Base-by-base conservation (phyloP, 75 land plant genomes). In the Picea glauca region DNA sequence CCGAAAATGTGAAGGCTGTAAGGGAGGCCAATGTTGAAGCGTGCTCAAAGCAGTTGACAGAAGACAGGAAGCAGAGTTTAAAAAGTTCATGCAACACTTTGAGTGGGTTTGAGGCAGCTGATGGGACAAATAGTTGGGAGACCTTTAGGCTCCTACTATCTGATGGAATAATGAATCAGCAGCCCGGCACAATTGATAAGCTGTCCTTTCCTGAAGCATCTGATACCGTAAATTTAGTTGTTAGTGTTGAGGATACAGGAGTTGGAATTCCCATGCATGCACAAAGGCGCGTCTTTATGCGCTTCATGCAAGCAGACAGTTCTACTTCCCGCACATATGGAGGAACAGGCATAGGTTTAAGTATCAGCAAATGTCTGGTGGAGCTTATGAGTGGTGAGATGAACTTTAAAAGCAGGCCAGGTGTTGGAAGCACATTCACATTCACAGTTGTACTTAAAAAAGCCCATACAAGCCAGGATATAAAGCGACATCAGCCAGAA, bases 261-360 rank as follows among this genome's bases (percentile, higher is more conserved):
- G 89, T 91, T 30, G 93, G 93, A 32, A 91, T 91, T 59, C 93
- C 93, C 15, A 50, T 76, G n/a, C 89, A 84, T 59, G 91, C 91
- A 30, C 91, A 87, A 60, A 80, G 78, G 31, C 84, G 93, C 26
- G 83, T 91, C 54, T 91, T 91, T 81, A 86, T 74, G 67, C 93
- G 91, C 3, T 91, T 91, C 81, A 88, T 91, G 91, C 89, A 91
- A 76, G 93, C 93, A 57, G 93, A 91, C 58, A 91, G 91, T 85
- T 89, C 91, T 46, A 91, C 93, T 60, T 91, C 93, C 40, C 77
- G 93, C 58, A 89, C 78, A 13, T 85, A 91, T 80, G 93, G 93
- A 73, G 93, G 93, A 58, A 91, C 93, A 8, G 93, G 93, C 31
- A 91, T 91, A 54, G 93, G 93, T 8, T 81, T 91, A 81, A 90